Evolutionary conservation across 2,329 filamentous ascomycete species (phyloP).

Genomic region (Alternaria metachromatica): DNA sequence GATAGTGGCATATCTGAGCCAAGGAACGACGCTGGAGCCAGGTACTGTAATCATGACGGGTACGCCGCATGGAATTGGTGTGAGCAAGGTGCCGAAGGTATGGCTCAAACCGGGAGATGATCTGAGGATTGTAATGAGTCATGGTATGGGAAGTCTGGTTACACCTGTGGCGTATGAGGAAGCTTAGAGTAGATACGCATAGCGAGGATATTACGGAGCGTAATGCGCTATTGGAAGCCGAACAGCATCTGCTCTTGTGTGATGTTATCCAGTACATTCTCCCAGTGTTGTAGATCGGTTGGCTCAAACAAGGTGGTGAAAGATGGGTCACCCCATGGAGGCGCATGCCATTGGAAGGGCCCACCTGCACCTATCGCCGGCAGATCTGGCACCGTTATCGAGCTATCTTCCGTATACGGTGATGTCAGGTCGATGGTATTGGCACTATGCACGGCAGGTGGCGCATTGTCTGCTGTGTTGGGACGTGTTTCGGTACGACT

Average conservation of each 20-base stretch:
- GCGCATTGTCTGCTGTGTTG: not conserved
- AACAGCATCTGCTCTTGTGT: slow-evolving; percentile 18
- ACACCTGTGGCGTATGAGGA: slow-evolving; percentile 23
- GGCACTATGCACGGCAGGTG: not conserved
- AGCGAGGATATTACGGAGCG: not conserved
- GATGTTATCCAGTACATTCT: slow-evolving; percentile 24
- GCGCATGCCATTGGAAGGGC: slow-evolving; percentile 22
- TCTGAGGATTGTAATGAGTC: slow-evolving; percentile 48
- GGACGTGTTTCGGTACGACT: not conserved
- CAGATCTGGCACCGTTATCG: slow-evolving; percentile 6
- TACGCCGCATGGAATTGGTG: slow-evolving; percentile 53
- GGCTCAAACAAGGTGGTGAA: slow-evolving; percentile 1
- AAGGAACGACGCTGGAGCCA: slow-evolving; percentile 48
- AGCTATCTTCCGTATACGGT: slow-evolving; percentile 10
- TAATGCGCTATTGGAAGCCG: not conserved
- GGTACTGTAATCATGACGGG: slow-evolving; percentile 57
- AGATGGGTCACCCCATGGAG: slow-evolving; percentile 21
- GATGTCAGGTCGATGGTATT: slow-evolving; percentile 2
- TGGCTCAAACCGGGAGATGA: slow-evolving; percentile 49
- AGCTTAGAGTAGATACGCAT: not conserved
- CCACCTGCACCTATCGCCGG: slow-evolving; percentile 10
- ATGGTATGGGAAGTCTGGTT: slow-evolving; percentile 25
- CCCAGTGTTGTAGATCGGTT: slow-evolving; percentile 25
- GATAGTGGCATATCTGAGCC: slow-evolving; percentile 53
- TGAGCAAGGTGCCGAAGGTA: slow-evolving; percentile 51